phyloP scores from a whole-genome alignment of 2,329 filamentous ascomycete species.

The Stagonosporopsis tanaceti region DNA sequence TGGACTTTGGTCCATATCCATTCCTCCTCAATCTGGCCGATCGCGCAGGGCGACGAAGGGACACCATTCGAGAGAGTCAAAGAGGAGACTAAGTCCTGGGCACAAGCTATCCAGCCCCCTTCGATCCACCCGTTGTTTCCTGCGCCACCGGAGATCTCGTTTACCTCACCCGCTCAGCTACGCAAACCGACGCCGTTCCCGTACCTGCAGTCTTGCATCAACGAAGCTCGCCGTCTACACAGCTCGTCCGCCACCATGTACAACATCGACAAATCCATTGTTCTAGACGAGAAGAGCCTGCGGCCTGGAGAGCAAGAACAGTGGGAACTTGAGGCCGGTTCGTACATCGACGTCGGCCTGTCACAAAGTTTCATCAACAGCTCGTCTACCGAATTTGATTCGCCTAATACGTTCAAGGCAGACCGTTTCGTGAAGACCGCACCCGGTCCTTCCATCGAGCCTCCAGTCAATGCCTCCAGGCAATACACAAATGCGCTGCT shows the following conservation, averaged over 20 bases:
- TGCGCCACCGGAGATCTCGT: conserved; percentile 44
- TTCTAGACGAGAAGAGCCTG: conserved; percentile 31
- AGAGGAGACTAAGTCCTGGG: conserved; percentile 41
- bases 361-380: conserved; percentile 43
- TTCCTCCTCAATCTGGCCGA: conserved; percentile 22
- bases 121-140: conserved; percentile 49
- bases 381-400: conserved; percentile 32
- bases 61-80: conserved; percentile 37
- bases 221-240: conserved; percentile 44
- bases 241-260: conserved; percentile 32
- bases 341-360: conserved; percentile 42
- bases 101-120: conserved; percentile 43
- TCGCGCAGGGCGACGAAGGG: conserved; percentile 8
- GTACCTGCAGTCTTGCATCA: conserved; percentile 41
- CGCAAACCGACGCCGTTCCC: conserved; percentile 29
- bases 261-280: conserved; percentile 30
- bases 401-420: conserved; percentile 34
- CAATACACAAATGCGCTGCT: conserved; percentile 37
- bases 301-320: conserved; percentile 31
- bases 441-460: conserved; percentile 27
- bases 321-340: conserved; percentile 37
- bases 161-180: conserved; percentile 23
- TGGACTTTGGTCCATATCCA: conserved; percentile 46
- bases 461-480: conserved; percentile 23
- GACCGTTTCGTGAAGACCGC: conserved; percentile 36